Base-by-base conservation (phyloP, 2,329 filamentous ascomycete genomes). In the Colletotrichum magnum region DNA sequence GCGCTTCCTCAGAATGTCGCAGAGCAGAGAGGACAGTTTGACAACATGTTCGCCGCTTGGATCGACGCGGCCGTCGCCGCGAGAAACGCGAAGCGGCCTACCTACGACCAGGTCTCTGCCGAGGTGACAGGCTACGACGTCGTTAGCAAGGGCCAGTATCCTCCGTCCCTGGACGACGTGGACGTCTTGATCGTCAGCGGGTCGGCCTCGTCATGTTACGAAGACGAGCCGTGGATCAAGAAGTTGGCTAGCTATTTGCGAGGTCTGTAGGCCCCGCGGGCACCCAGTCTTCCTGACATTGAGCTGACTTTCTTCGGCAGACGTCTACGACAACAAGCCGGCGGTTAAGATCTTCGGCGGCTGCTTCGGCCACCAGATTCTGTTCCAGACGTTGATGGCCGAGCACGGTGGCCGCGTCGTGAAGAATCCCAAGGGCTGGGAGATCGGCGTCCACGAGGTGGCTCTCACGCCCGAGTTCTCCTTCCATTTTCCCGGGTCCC, bases 361-460 rank as follows among this genome's bases (percentile, higher is more conserved):
- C 28, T 84, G 82, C 64, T 84, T 84, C 54, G 81, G 82, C 1
- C 82, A 84, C 58, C 81, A 84, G 63, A 68, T 84, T 5, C 68
- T 83, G 5, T 80, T 78, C 64, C 77, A 81, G 59, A 77, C 79
- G 4, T 60, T 85, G 16, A 74, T 84, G 16, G 71, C 74, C 9
- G 67, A 71, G 2, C 67, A 73, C 36, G 77, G 77, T 0, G 79
- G 62, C 21, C 64, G 56, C 24, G 75, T 76, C 2, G 68, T 73
- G 51, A 76, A 76, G 58, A 72, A 77, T 16, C 75, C 76, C 0
- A 67, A 67, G 7, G 78, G 77, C 4, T 80, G 74, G 71, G 78
- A 80, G 58, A 57, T 79, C 2, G 76, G 78, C 26, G 75, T 79
- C 0, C 76, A 79, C 3, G 56, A 74, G 4, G 73, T 79, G 21